Evolutionary conservation across 2,329 filamentous ascomycete genomes (phyloP).

Genomic region (Diaporthe vexans): DNA sequence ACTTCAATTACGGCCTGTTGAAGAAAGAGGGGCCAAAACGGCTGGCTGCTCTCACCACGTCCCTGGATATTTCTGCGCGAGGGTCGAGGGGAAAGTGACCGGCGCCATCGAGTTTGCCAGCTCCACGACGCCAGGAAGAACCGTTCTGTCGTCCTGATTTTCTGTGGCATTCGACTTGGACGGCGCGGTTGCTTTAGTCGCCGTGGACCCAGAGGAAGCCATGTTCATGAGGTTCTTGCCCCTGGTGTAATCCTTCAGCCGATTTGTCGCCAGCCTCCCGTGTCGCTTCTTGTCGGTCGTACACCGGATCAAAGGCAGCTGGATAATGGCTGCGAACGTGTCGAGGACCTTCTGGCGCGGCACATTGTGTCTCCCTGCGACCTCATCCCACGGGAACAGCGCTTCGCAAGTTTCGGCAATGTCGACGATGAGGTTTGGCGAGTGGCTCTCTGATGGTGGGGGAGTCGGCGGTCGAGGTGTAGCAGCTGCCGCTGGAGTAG

Average conservation of each 20-base stretch:
- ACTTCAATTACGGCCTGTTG: neutral
- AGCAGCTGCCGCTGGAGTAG: neutral
- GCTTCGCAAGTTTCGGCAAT: constrained; percentile 63
- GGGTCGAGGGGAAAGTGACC: constrained; percentile 36
- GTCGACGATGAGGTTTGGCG: constrained; percentile 59
- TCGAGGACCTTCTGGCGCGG: constrained; percentile 60
- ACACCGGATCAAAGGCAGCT: constrained; percentile 62
- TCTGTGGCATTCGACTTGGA: constrained; percentile 18
- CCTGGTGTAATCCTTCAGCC: constrained; percentile 59
- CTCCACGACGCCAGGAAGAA: constrained; percentile 39
- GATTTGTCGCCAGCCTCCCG: constrained; percentile 56
- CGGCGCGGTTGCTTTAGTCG: constrained; percentile 1
- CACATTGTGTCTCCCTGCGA: constrained; percentile 60
- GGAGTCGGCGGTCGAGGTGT: constrained; percentile 7
- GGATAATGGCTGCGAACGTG: constrained; percentile 62
- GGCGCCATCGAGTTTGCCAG: constrained; percentile 40
- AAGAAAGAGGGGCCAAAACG: too few relatives aligned
- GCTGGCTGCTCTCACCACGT: constrained; percentile 22
- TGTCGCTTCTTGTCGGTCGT: constrained; percentile 59
- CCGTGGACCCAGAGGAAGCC: neutral
- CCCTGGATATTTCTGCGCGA: constrained; percentile 30
- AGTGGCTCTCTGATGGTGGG: constrained; percentile 50
- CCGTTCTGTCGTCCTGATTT: neutral
- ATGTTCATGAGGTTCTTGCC: constrained; percentile 51
- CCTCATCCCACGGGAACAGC: constrained; percentile 60